Base-by-base conservation (phyloP, 164 flowering plant species). In the Berberis thunbergii region DNA sequence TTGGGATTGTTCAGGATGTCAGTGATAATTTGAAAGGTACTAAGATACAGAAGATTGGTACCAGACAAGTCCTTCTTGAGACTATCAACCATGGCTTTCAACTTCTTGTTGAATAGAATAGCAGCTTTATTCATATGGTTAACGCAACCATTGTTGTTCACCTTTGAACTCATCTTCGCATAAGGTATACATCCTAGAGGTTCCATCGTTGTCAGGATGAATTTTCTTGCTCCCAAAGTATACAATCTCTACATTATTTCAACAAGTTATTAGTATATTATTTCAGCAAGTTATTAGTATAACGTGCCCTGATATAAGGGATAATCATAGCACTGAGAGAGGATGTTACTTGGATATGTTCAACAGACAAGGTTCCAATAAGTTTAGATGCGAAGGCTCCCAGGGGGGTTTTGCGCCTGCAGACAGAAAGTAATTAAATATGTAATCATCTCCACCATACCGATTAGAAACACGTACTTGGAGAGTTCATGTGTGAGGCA, bases 101-200 rank as follows among this genome's bases (percentile, higher is more conserved):
- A 67, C 3, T 55, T 62, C 42, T 46, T 0, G 50, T 84, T 86
- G 77, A 81, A 86, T 52, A 81, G 79, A 7, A 38, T 63, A 12
- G 81, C 83, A 4, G 85, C 87, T 11, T 49, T 43, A 69, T 88
- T 83, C 39, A 79, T 7, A 6, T 1, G 58, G 49, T 71, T 66
- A 1, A 66, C 8, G 68, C 88, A 88, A 26, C 26, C 26, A 26
- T 26, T 26, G 26, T 26, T 1, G 62, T 48, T 41, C 41, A 6
- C 0, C 41, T 43, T 41, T 67, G 69, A 9, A 9, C 10, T 4
- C 7, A 44, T 1, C 61, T 38, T 74, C 1, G 70, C 73, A 64
- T 63, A 5, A 1, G 88, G 89, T 45, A 69, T 65, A 71, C 86
- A 86, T n/a, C 96, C 96, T 2, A 84, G n/a, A 4, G 87, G 83